A percentile compares a stretch with the other conserved stretches of the same genome.
Conservation (phyloP, 495 filamentous ascomycete species). For the Durotheca rogersii region DNA sequence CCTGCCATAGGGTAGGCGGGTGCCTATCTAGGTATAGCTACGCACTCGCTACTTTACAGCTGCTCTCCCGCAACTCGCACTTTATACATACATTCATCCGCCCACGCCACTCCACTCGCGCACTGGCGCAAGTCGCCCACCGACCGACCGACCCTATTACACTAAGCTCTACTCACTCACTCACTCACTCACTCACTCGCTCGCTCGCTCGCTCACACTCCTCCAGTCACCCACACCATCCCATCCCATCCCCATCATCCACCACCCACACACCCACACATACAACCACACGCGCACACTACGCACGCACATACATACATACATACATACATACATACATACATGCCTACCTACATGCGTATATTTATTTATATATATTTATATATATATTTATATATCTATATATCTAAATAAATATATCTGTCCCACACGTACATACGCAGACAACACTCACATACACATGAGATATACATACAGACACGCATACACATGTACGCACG, state of each 20-base stretch:
- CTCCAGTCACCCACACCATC: background rate
- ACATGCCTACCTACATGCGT: background rate
- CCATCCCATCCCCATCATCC: no score
- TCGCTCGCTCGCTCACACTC: background rate
- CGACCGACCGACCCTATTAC: no score
- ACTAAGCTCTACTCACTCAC: background rate
- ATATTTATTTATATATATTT: background rate
- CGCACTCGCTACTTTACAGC: no score
- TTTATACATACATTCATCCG: no score
- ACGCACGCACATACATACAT: background rate
- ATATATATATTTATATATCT: background rate
- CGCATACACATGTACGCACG: background rate
- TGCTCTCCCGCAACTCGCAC: no score
- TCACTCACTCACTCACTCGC: background rate
- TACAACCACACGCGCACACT: background rate
- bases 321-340: constrained; percentile 4
- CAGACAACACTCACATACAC: constrained; percentile 4
- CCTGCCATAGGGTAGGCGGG: no score
- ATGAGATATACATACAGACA: constrained; percentile 2
- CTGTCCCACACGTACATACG: background rate
- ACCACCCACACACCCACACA: background rate
- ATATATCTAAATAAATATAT: background rate
- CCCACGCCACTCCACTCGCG: no score
- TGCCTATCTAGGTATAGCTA: background rate
- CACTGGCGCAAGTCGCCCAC: no score